Evolutionary conservation across 441 rosid species (phyloP).

Genomic region (Adansonia rubrostipa): DNA sequence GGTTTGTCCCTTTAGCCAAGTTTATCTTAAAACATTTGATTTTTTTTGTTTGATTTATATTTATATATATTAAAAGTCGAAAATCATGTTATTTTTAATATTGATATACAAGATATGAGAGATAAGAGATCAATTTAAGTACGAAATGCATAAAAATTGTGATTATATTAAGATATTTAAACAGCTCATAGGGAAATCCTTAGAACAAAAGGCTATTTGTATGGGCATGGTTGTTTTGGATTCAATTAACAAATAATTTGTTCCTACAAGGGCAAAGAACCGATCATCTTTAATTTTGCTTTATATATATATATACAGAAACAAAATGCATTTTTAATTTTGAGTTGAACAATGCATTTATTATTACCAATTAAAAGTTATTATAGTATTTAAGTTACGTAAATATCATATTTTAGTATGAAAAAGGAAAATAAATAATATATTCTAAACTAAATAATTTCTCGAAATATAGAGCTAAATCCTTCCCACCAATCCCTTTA

Average conservation of each 20-base stretch:
- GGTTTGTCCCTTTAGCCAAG: not conserved
- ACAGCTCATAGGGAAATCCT: not conserved
- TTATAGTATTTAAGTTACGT: not conserved
- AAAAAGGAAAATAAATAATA: not conserved
- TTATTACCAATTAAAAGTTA: not conserved
- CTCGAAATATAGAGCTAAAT: no score
- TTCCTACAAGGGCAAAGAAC: not conserved
- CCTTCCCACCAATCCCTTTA: not conserved
- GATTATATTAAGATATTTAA: not conserved
- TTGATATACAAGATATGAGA: not conserved
- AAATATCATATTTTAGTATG: not conserved
- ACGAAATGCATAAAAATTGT: not conserved
- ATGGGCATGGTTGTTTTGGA: not conserved
- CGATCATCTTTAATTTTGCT: not conserved
- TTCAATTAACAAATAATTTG: not conserved
- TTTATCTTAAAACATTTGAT: not conserved
- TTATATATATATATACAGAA: no score
- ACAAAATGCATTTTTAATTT: no score
- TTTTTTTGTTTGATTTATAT: not conserved
- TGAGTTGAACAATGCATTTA: not conserved
- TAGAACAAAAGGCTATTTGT: not conserved
- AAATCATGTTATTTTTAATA: not conserved
- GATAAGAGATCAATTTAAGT: not conserved
- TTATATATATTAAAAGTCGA: not conserved
- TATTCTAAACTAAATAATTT: no score